Conservation (phyloP, 139 green algal genomes). For the Chlamydomonas applanata region DNA sequence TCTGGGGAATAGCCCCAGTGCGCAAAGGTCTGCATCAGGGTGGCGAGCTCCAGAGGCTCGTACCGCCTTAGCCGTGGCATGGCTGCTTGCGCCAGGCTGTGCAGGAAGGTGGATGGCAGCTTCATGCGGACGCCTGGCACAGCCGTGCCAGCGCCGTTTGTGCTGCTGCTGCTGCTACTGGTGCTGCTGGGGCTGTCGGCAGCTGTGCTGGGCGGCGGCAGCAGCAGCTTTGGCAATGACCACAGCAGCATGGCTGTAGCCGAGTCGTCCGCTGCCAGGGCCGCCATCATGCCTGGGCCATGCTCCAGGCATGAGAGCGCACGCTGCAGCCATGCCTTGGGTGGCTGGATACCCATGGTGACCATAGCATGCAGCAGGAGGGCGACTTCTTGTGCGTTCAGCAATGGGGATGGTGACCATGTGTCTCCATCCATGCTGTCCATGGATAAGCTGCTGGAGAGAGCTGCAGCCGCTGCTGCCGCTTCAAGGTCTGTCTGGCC, state of each 20-base stretch:
- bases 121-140: not conserved
- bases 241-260: conserved; percentile 2
- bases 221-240: conserved; percentile 2
- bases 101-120: conserved; percentile 3
- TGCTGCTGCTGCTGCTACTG: not conserved
- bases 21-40: not conserved
- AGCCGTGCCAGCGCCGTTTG: not conserved
- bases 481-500: not conserved
- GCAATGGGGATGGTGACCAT: not conserved
- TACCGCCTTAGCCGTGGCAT: not conserved
- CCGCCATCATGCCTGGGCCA: not conserved
- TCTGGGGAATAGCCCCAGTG: not conserved
- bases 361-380: conserved; percentile 8
- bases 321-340: not conserved
- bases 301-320: not conserved
- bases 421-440: not conserved
- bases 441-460: not conserved
- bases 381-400: not conserved
- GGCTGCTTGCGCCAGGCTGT: not conserved
- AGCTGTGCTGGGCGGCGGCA: not conserved
- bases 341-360: not conserved
- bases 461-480: not conserved
- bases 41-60: conserved; percentile 1
- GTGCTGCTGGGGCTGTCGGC: conserved; percentile 6
- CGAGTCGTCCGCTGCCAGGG: not conserved